These are phyloP conservation scores for Globisporangium takayamanum DNA, from an alignment of 352 stramenopile species.

Conservation along the genomic window DNA sequence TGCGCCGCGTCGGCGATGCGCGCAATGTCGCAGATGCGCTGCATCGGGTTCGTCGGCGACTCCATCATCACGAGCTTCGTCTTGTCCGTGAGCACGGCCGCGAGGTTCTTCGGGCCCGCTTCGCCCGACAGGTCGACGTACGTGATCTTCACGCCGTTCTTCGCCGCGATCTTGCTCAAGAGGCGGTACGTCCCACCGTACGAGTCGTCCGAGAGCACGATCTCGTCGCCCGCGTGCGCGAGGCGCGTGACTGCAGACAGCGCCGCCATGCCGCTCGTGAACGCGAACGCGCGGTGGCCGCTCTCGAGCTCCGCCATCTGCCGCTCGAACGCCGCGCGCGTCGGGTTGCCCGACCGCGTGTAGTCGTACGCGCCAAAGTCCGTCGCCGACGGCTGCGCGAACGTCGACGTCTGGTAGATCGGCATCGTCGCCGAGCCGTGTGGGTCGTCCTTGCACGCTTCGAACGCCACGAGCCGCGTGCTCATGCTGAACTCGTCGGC, in stretches of 20 bases:
- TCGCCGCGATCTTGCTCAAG: slow-evolving; percentile 83
- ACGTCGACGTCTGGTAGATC: slow-evolving; percentile 91
- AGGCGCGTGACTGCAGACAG: slow-evolving; percentile 90
- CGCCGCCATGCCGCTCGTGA: slow-evolving; percentile 95
- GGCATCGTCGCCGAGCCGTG: slow-evolving; percentile 88
- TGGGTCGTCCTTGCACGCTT: slow-evolving; percentile 84
- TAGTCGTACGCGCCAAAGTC: slow-evolving; percentile 93
- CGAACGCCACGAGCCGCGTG: slow-evolving; percentile 71
- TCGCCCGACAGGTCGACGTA: slow-evolving; percentile 83
- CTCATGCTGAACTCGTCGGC: slow-evolving; percentile 56
- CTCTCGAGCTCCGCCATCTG: slow-evolving; percentile 84
- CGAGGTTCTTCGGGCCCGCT: slow-evolving; percentile 57
- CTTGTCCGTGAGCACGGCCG: slow-evolving; percentile 43
- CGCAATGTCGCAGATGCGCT: slow-evolving; percentile 92
- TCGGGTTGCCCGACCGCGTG: slow-evolving; percentile 91
- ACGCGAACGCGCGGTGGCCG: slow-evolving; percentile 80
- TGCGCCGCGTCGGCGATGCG: slow-evolving; percentile 79
- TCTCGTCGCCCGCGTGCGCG: slow-evolving; percentile 86
- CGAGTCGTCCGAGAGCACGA: slow-evolving; percentile 92
- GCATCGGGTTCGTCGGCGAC: slow-evolving; percentile 95
- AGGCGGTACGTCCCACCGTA: slow-evolving; percentile 96
- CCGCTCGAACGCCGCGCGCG: slow-evolving; percentile 88
- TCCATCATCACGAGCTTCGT: slow-evolving; percentile 97
- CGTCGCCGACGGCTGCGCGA: slow-evolving; percentile 83
- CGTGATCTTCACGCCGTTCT: slow-evolving; percentile 69